Evolutionary conservation across 306 rosid species (phyloP).

Genomic region (Acacia acuminata): DNA sequence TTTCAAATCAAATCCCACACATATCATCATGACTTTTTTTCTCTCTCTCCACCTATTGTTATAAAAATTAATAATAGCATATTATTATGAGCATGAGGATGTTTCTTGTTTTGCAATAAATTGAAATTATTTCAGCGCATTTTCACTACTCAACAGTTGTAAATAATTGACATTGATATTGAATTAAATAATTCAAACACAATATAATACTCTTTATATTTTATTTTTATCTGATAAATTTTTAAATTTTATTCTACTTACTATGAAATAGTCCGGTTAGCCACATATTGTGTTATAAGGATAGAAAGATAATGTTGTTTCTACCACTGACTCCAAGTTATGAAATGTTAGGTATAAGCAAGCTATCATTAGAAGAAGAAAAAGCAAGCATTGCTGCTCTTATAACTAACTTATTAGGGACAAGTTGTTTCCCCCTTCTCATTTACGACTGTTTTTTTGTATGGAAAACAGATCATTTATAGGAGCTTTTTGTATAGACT

Average conservation of each 20-base stretch:
- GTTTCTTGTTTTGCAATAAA: neutral
- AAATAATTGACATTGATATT: too few species aligned
- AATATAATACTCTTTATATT: too few species aligned
- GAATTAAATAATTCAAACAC: too few species aligned
- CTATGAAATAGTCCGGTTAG: neutral
- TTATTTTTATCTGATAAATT: too few species aligned
- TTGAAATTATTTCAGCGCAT: too few species aligned
- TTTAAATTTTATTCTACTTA: too few species aligned
- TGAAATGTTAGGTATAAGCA: conserved; percentile 4
- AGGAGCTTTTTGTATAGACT: neutral
- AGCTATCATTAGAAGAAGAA: neutral
- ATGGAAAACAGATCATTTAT: neutral
- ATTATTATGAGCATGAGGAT: too few species aligned
- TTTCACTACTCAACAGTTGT: too few species aligned
- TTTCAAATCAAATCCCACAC: conserved; percentile 19
- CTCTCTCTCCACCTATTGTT: too few species aligned
- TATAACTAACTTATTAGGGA: neutral
- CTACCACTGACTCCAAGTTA: conserved; percentile 22
- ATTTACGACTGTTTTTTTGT: too few species aligned
- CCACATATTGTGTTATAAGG: neutral
- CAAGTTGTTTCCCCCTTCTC: neutral
- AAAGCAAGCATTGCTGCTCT: neutral
- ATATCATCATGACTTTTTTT: neutral
- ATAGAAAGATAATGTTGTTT: neutral
- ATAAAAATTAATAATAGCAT: too few species aligned